Conservation (phyloP, 345 rosid species). For the Euphorbia lathyris region DNA sequence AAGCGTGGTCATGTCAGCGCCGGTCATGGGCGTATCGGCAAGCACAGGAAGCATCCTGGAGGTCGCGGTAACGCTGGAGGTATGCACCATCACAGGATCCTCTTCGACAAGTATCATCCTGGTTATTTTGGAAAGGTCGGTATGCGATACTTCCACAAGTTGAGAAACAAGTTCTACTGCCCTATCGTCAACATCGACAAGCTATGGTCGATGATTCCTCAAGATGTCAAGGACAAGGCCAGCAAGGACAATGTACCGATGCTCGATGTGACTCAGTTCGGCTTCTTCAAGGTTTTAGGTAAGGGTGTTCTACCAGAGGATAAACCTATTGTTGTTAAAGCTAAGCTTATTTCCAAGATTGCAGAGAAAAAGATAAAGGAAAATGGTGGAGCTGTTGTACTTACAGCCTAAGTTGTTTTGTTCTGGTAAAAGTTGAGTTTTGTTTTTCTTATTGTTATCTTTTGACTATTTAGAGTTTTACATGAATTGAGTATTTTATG, state of each 20-base stretch:
- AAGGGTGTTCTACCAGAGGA: slow-evolving; percentile 70
- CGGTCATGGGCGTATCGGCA: slow-evolving; percentile 79
- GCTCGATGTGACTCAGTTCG: slow-evolving; percentile 71
- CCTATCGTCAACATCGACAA: slow-evolving; percentile 82
- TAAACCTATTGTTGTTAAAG: slow-evolving; percentile 71
- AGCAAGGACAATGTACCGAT: slow-evolving; percentile 57
- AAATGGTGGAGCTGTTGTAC: slow-evolving; percentile 77
- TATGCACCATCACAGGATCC: slow-evolving; percentile 89
- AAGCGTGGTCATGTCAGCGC: slow-evolving; percentile 91
- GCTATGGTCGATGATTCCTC: slow-evolving; percentile 72
- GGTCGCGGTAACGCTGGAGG: slow-evolving; percentile 94
- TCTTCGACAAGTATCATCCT: slow-evolving; percentile 89
- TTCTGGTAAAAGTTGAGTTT: background rate
- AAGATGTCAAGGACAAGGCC: slow-evolving; percentile 59
- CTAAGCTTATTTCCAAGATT: slow-evolving; percentile 67
- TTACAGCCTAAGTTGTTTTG: slow-evolving; percentile 39
- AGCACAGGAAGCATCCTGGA: slow-evolving; percentile 84
- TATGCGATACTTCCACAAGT: slow-evolving; percentile 86
- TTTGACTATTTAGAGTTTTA: background rate
- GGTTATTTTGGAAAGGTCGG: slow-evolving; percentile 91
- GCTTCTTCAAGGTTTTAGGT: slow-evolving; percentile 78
- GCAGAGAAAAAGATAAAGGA: slow-evolving; percentile 87
- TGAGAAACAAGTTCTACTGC: slow-evolving; percentile 70
- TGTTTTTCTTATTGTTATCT: background rate
- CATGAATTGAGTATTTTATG: background rate